These are phyloP conservation scores for Rhodotorula graminis DNA, from an alignment of 768 basidiomycete genomes.

Conservation along the genomic window DNA sequence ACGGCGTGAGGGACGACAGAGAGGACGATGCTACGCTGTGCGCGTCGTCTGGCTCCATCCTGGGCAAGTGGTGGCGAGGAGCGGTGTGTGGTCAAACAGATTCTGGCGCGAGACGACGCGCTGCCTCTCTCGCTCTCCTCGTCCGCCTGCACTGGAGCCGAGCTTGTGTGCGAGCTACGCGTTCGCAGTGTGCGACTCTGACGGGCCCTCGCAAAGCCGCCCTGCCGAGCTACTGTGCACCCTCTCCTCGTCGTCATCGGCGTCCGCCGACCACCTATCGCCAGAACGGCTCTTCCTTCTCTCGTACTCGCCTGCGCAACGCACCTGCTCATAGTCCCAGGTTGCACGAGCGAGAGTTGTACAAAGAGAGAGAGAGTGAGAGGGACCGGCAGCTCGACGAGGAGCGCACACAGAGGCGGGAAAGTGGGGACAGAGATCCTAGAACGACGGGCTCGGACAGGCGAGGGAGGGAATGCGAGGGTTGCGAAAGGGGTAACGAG, in stretches of 20 bases:
- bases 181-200: no score
- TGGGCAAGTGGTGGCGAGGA: not conserved
- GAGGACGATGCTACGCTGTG: not conserved
- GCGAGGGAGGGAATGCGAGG: not conserved
- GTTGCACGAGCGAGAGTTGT: not conserved
- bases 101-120: not conserved
- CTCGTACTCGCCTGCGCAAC: no score
- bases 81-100: not conserved
- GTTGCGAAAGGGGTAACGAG: not conserved
- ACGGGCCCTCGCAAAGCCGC: no score
- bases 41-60: not conserved
- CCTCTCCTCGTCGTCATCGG: no score
- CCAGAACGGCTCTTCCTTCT: no score
- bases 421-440: not conserved
- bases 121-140: not conserved
- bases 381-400: not conserved
- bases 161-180: no score
- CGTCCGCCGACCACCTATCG: no score
- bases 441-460: no score
- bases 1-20: constrained; percentile 1
- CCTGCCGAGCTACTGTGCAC: no score
- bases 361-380: not conserved
- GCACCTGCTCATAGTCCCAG: no score
- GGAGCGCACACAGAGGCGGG: not conserved
- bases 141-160: no score